Evolutionary conservation across 371 early-diverging fungal species (phyloP).

Genomic region (Parasitella parasitica): DNA sequence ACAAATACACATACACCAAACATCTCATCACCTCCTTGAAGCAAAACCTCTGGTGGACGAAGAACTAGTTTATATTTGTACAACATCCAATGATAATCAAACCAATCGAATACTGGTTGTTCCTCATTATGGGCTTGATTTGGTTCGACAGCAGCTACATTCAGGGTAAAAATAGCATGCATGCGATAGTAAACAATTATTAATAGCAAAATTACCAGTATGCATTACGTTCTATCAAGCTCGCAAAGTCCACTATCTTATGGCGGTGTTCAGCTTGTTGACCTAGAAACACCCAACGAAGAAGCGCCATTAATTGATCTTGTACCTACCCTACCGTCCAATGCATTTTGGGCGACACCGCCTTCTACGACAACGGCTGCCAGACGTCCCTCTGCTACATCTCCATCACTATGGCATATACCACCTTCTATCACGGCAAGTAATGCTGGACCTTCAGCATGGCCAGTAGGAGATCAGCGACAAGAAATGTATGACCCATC

Average conservation of each 20-base stretch:
- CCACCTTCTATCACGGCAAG: neutral
- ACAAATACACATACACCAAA: neutral
- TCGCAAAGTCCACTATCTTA: constrained; percentile 3
- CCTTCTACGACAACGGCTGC: neutral
- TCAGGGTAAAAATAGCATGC: neutral
- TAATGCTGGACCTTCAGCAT: neutral
- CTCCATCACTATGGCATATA: neutral
- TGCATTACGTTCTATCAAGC: neutral
- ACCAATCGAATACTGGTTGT: constrained; percentile 27
- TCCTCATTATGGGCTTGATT: constrained; percentile 12
- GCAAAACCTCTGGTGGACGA: constrained; percentile 25
- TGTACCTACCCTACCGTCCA: neutral
- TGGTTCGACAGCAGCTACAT: constrained; percentile 7
- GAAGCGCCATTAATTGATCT: neutral
- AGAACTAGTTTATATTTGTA: constrained; percentile 23
- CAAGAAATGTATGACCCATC: neutral
- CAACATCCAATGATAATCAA: constrained; percentile 23
- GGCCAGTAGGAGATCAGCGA: constrained; percentile 10
- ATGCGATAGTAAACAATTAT: neutral
- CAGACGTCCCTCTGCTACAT: neutral
- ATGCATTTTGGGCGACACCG: constrained; percentile 6
- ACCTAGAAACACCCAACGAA: constrained; percentile 15
- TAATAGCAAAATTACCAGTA: neutral
- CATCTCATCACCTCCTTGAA: no score
- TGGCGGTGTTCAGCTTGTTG: constrained; percentile 16